Evolutionary conservation across 2,329 filamentous ascomycete genomes (phyloP).

Genomic region (Pleochaeta shiraiana): DNA sequence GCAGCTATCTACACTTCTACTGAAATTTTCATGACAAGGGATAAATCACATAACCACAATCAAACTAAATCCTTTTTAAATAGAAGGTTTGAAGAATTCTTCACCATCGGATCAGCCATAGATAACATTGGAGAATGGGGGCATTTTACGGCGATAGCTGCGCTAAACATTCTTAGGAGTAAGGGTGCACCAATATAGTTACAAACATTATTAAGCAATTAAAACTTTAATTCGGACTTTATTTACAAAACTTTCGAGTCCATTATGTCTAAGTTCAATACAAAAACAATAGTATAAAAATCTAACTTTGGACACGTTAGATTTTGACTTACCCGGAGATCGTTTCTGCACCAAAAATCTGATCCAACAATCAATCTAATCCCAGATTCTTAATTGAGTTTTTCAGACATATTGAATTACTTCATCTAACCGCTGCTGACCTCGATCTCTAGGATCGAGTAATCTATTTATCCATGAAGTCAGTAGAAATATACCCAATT

Average conservation of each 20-base stretch:
- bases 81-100: slow-evolving; percentile 43
- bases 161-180: slow-evolving; percentile 66
- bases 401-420: slow-evolving; percentile 8
- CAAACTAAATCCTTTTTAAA: slow-evolving; percentile 67
- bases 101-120: slow-evolving; percentile 37
- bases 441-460: slow-evolving; percentile 32
- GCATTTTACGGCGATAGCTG: slow-evolving; percentile 58
- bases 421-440: slow-evolving; percentile 13
- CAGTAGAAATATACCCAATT: background rate
- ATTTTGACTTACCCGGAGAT: too few relatives aligned
- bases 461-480: slow-evolving; percentile 21
- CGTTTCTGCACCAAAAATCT: too few relatives aligned
- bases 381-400: too few relatives aligned
- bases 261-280: too few relatives aligned
- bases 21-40: slow-evolving; percentile 90
- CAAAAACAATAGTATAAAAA: too few relatives aligned
- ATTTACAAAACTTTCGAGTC: too few relatives aligned
- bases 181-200: slow-evolving; percentile 52
- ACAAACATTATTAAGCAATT: background rate
- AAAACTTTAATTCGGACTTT: too few relatives aligned
- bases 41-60: slow-evolving; percentile 46
- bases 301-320: too few relatives aligned
- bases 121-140: slow-evolving; percentile 51
- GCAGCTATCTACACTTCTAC: slow-evolving; percentile 50
- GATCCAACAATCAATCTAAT: too few relatives aligned